Conservation (phyloP, 805 yeast species). For the Ogataea pignaliae region DNA sequence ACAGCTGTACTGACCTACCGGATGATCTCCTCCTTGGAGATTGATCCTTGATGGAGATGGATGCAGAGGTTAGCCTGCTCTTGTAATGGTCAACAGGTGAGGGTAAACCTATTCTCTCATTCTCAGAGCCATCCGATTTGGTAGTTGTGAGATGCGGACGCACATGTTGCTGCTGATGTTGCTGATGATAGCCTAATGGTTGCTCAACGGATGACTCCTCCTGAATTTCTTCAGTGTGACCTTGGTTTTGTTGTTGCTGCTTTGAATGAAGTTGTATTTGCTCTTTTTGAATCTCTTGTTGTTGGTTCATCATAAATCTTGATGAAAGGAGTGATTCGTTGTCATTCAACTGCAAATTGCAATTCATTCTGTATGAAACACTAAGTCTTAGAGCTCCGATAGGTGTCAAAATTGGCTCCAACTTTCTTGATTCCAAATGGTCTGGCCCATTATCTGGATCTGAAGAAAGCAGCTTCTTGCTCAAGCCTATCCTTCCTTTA, state of each 20-base stretch:
- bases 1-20: conserved; percentile 48
- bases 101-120: conserved; percentile 11
- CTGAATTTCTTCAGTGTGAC: too few relatives aligned
- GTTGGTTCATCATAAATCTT: conserved; percentile 17
- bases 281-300: too few relatives aligned
- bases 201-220: too few relatives aligned
- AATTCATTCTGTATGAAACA: conserved; percentile 73
- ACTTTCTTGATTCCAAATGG: conserved; percentile 56
- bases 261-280: too few relatives aligned
- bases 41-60: conserved; percentile 16
- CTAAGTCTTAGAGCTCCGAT: conserved; percentile 70
- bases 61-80: conserved; percentile 19
- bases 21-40: conserved; percentile 28
- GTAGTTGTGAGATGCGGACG: conserved; percentile 7
- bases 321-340: conserved; percentile 59
- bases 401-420: conserved; percentile 71
- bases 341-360: conserved; percentile 62
- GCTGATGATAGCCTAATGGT: too few relatives aligned
- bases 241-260: too few relatives aligned
- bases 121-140: conserved; percentile 9
- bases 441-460: conserved; percentile 2
- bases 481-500: conserved; percentile 80
- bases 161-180: too few relatives aligned
- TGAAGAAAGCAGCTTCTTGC: conserved; percentile 41
- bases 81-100: conserved; percentile 15